Percentiles rank a stretch among this genome's conserved stretches.
phyloP scores from a whole-genome alignment of 768 basidiomycete species.

The Goffeauzyma gilvescens region DNA sequence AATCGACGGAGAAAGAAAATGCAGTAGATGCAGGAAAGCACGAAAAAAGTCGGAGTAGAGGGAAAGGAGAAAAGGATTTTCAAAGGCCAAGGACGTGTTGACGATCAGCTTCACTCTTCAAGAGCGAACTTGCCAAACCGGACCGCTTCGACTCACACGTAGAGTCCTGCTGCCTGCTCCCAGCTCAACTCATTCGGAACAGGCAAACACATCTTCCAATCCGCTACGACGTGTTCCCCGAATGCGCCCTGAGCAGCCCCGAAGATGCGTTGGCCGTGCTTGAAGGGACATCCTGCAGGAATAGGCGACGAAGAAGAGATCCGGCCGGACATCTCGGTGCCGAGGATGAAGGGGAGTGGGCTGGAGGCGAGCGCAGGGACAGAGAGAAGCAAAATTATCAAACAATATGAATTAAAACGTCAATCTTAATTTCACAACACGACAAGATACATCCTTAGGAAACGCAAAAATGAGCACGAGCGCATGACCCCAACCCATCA shows the following conservation, averaged over 20 bases:
- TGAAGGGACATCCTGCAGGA: conserved; percentile 56
- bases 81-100: no score
- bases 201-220: conserved; percentile 40
- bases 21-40: neutral
- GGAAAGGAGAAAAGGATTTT: no score
- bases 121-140: neutral
- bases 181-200: conserved; percentile 60
- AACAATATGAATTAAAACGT: no score
- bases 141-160: conserved; percentile 32
- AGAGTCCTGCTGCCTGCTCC: conserved; percentile 72
- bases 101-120: neutral
- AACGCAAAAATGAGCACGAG: no score
- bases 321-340: conserved; percentile 61
- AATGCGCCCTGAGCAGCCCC: conserved; percentile 61
- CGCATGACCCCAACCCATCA: no score
- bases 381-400: no score
- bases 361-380: no score
- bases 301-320: conserved; percentile 54
- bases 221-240: conserved; percentile 52
- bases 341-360: conserved; percentile 64
- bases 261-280: conserved; percentile 72
- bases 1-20: neutral
- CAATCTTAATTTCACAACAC: no score
- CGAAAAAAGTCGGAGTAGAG: conserved; percentile 36
- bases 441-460: no score